phyloP scores from a whole-genome alignment of 352 stramenopile genomes.

The Thraustotheca clavata region DNA sequence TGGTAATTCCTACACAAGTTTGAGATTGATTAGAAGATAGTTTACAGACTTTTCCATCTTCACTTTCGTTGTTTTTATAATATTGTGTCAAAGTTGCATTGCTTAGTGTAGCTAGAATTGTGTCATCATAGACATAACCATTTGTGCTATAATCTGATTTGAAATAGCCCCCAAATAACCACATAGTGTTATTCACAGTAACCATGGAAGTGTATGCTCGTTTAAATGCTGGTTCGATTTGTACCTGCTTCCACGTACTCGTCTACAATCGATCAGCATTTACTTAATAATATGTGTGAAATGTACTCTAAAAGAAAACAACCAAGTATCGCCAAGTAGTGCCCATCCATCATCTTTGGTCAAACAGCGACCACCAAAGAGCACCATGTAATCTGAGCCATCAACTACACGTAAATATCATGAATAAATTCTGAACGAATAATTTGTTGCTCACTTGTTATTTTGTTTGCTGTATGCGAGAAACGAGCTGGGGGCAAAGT shows the following conservation, averaged over 20 bases:
- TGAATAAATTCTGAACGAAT: background rate
- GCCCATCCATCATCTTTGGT: slow-evolving; percentile 2
- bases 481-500: background rate
- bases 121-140: slow-evolving; percentile 6
- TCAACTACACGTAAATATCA: background rate
- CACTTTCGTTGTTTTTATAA: slow-evolving; percentile 3
- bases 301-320: slow-evolving; percentile 16
- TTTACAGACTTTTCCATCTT: slow-evolving; percentile 2
- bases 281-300: background rate
- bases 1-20: background rate
- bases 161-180: slow-evolving; percentile 12
- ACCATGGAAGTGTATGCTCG: slow-evolving; percentile 4
- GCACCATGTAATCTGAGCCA: background rate
- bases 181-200: background rate
- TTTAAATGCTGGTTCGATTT: background rate
- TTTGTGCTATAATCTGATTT: slow-evolving; percentile 4
- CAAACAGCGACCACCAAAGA: slow-evolving; percentile 8
- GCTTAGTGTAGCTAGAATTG: background rate
- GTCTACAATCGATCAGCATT: background rate
- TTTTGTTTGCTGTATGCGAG: slow-evolving; percentile 1
- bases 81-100: background rate
- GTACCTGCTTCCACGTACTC: background rate
- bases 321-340: slow-evolving; percentile 10
- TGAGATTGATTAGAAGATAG: background rate
- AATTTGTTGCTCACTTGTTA: background rate